Evolutionary conservation across 2,329 filamentous ascomycete genomes (phyloP).

Genomic region (Exserohilum rostratum): DNA sequence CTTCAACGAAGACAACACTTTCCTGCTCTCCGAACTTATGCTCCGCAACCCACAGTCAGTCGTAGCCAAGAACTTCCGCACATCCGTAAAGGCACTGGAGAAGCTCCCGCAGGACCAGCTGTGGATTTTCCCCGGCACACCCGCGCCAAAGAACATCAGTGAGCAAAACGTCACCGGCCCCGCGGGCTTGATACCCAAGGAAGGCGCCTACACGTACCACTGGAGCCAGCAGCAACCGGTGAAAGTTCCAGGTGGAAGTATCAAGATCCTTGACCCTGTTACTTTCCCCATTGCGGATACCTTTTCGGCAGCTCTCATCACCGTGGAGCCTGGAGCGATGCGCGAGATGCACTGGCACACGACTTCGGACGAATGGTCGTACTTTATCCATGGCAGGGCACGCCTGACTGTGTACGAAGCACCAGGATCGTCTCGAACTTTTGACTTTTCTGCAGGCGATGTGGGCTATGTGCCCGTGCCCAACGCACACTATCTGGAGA

Average conservation of each 20-base stretch:
- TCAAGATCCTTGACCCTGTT: slow-evolving; percentile 64
- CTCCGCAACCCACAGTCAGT: slow-evolving; percentile 51
- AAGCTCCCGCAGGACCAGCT: slow-evolving; percentile 48
- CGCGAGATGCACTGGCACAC: slow-evolving; percentile 70
- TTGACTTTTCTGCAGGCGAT: slow-evolving; percentile 65
- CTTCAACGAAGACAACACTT: slow-evolving; percentile 66
- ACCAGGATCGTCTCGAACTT: slow-evolving; percentile 58
- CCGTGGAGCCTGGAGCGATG: slow-evolving; percentile 67
- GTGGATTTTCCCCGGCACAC: slow-evolving; percentile 53
- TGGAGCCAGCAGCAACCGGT: slow-evolving; percentile 56
- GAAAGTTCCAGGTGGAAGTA: slow-evolving; percentile 60
- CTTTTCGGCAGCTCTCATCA: slow-evolving; percentile 64
- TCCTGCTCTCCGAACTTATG: slow-evolving; percentile 62
- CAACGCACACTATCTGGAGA: slow-evolving; percentile 66
- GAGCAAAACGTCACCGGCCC: slow-evolving; percentile 55
- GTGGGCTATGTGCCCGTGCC: slow-evolving; percentile 64
- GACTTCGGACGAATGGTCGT: slow-evolving; percentile 65
- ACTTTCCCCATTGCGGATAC: slow-evolving; percentile 63
- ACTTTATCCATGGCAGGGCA: slow-evolving; percentile 63
- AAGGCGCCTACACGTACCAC: slow-evolving; percentile 50
- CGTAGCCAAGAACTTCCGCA: slow-evolving; percentile 52
- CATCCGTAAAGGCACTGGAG: slow-evolving; percentile 46
- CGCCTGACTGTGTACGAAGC: slow-evolving; percentile 64
- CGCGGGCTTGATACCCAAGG: slow-evolving; percentile 38
- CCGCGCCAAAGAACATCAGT: slow-evolving; percentile 44